phyloP scores from a whole-genome alignment of 192 early-diverging fungal genomes.

The Mortierella claussenii region DNA sequence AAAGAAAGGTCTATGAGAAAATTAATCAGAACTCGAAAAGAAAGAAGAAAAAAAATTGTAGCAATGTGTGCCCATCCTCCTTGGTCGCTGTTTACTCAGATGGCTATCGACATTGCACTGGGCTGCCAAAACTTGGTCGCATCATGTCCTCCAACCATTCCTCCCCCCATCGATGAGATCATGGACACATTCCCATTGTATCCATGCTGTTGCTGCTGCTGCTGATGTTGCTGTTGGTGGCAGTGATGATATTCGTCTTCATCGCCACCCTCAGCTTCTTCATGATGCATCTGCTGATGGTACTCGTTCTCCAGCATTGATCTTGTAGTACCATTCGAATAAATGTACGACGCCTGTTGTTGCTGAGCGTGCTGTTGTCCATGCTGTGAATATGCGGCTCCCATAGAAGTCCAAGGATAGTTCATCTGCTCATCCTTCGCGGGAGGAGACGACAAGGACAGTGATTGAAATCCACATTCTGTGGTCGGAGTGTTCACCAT shows the following conservation, averaged over 20 bases:
- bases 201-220: background rate
- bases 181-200: background rate
- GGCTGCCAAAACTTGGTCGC: constrained; percentile 36
- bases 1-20: no score
- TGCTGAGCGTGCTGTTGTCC: constrained; percentile 10
- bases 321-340: no score
- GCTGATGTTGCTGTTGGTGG: constrained; percentile 1
- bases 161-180: no score
- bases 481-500: constrained; percentile 45
- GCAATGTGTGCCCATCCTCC: background rate
- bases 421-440: constrained; percentile 31
- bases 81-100: constrained; percentile 24
- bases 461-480: constrained; percentile 43
- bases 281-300: constrained; percentile 5
- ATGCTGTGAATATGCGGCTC: background rate
- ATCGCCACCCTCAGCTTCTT: constrained; percentile 12
- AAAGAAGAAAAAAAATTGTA: no score
- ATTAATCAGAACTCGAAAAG: no score
- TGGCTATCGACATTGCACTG: constrained; percentile 4
- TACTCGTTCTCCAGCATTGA: no score
- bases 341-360: constrained; percentile 14
- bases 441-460: constrained; percentile 38
- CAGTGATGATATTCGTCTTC: constrained; percentile 6
- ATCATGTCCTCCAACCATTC: no score
- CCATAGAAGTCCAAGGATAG: constrained; percentile 9